These are phyloP conservation scores for Begonia masoniana DNA, from an alignment of 306 rosid species.

Conservation along the genomic window DNA sequence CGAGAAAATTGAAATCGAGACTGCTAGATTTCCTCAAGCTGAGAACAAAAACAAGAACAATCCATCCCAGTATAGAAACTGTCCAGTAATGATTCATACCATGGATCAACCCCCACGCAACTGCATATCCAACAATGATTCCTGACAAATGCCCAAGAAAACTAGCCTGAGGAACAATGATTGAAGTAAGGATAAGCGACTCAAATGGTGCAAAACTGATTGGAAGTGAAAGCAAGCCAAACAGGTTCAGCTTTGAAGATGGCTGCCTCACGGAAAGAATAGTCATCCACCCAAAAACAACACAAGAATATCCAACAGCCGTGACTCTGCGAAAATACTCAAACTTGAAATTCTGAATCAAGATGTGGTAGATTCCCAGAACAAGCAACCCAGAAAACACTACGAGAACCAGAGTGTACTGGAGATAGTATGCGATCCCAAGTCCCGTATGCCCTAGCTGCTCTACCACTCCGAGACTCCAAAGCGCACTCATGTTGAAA, in stretches of 20 bases:
- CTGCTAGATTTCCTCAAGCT: constrained; percentile 81
- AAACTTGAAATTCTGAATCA: constrained; percentile 74
- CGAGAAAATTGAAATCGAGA: constrained; percentile 53
- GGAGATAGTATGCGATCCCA: constrained; percentile 81
- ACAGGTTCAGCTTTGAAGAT: constrained; percentile 75
- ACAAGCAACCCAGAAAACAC: constrained; percentile 68
- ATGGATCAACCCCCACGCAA: constrained; percentile 92
- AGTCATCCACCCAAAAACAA: constrained; percentile 99
- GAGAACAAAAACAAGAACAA: constrained; percentile 41
- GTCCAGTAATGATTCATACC: constrained; percentile 94
- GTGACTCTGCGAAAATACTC: constrained; percentile 83
- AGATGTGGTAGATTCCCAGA: constrained; percentile 60
- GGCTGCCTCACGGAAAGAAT: constrained; percentile 91
- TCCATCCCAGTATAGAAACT: constrained; percentile 76
- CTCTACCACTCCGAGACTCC: constrained; percentile 91
- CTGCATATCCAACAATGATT: constrained; percentile 86
- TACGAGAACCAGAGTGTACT: constrained; percentile 78
- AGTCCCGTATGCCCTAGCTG: constrained; percentile 60
- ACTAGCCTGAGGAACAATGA: constrained; percentile 95
- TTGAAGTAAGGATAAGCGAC: constrained; percentile 82
- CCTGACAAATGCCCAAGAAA: constrained; percentile 93
- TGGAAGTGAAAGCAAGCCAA: constrained; percentile 88
- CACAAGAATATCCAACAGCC: constrained; percentile 97
- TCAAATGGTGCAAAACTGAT: constrained; percentile 96
- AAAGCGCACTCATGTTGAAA: constrained; percentile 94